These are phyloP conservation scores for Teratosphaeria gauchensis DNA, from an alignment of 2,329 filamentous ascomycete species.

Conservation along the genomic window DNA sequence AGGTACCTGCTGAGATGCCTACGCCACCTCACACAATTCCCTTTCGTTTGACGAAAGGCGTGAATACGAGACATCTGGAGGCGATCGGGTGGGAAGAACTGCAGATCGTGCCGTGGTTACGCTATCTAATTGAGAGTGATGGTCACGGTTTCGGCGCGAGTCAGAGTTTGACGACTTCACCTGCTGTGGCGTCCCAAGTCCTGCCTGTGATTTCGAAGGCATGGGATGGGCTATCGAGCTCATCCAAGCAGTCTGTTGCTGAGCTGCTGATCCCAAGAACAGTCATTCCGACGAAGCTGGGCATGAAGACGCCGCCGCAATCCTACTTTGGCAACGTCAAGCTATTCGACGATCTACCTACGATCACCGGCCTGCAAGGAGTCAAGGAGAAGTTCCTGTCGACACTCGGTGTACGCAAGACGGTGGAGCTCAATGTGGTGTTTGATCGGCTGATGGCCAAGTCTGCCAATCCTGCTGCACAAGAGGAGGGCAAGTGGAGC, in stretches of 20 bases:
- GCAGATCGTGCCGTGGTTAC: slow-evolving; percentile 75
- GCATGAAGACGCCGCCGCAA: slow-evolving; percentile 76
- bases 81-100: slow-evolving; percentile 79
- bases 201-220: slow-evolving; percentile 75
- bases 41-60: slow-evolving; percentile 65
- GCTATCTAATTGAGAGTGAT: slow-evolving; percentile 64
- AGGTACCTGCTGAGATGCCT: slow-evolving; percentile 72
- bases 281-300: slow-evolving; percentile 80
- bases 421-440: slow-evolving; percentile 85
- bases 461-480: slow-evolving; percentile 33
- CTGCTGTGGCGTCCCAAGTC: slow-evolving; percentile 67
- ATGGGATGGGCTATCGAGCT: slow-evolving; percentile 69
- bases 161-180: slow-evolving; percentile 60
- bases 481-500: slow-evolving; percentile 58
- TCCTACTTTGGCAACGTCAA: slow-evolving; percentile 92
- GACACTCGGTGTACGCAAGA: slow-evolving; percentile 84
- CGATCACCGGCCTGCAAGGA: slow-evolving; percentile 62
- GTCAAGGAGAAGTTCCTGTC: slow-evolving; percentile 86
- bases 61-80: slow-evolving; percentile 59
- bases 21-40: slow-evolving; percentile 75
- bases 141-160: slow-evolving; percentile 50
- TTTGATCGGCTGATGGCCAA: slow-evolving; percentile 72
- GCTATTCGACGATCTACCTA: slow-evolving; percentile 86
- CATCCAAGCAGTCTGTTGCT: slow-evolving; percentile 56
- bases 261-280: slow-evolving; percentile 57